Evolutionary conservation across 164 flowering plant genomes (phyloP).

Genomic region (Aristolochia fimbriata): DNA sequence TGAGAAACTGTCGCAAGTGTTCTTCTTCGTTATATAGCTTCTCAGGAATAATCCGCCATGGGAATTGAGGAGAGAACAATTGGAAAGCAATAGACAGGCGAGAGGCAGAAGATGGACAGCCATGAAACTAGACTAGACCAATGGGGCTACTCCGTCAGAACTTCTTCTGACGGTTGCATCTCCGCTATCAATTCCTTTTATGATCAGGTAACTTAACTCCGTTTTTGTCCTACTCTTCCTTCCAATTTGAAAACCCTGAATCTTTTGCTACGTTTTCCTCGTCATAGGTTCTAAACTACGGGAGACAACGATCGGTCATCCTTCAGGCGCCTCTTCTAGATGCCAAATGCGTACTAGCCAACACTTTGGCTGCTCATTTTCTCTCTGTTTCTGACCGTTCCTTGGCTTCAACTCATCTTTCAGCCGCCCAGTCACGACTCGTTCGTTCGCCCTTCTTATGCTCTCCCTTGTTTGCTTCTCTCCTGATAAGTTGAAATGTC

Average conservation of each 20-base stretch:
- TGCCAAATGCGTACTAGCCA: conserved; percentile 62
- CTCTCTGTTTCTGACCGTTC: conserved; percentile 34
- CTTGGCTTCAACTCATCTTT: conserved; percentile 23
- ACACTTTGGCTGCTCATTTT: conserved; percentile 58
- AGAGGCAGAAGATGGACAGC: background rate
- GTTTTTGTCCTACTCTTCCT: background rate
- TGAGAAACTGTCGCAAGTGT: too few relatives aligned
- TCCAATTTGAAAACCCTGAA: background rate
- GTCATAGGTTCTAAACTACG: conserved; percentile 55
- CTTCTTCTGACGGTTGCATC: conserved; percentile 64
- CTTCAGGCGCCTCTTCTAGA: conserved; percentile 54
- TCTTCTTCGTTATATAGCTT: too few relatives aligned
- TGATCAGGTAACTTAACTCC: conserved; percentile 34
- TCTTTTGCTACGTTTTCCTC: background rate
- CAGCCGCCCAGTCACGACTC: conserved; percentile 41
- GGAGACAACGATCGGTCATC: conserved; percentile 59
- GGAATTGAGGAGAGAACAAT: too few relatives aligned
- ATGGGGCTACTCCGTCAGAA: conserved; percentile 70
- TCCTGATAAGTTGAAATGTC: background rate
- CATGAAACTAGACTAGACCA: conserved; percentile 28
- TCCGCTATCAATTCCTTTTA: conserved; percentile 68
- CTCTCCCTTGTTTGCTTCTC: background rate
- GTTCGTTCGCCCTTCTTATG: conserved; percentile 20
- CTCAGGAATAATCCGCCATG: too few relatives aligned
- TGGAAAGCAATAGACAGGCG: too few relatives aligned